A percentile compares a stretch with the other conserved stretches of the same genome.
phyloP scores from a whole-genome alignment of 345 rosid species.

The Linum lewisii region DNA sequence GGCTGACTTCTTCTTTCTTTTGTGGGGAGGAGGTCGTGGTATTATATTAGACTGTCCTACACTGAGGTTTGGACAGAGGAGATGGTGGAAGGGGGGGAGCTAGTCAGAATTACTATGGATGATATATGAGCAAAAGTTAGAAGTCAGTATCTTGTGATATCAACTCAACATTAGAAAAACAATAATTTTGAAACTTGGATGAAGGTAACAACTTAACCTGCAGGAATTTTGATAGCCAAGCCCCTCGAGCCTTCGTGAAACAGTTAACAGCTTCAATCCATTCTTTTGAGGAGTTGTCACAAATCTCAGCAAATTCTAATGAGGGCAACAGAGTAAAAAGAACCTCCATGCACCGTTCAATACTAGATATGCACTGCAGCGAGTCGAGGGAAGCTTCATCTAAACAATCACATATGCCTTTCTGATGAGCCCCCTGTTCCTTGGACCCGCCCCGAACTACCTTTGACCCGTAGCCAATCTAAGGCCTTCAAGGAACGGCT shows the following conservation, averaged over 20 bases:
- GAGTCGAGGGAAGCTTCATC: constrained; percentile 55
- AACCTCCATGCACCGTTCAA: constrained; percentile 23
- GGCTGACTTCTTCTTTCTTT: too few species aligned
- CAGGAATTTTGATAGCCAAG: constrained; percentile 65
- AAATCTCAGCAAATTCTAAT: constrained; percentile 21
- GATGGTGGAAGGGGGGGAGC: too few species aligned
- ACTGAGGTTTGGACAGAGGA: too few species aligned
- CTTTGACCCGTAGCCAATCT: too few species aligned
- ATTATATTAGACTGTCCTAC: too few species aligned
- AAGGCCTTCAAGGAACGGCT: too few species aligned
- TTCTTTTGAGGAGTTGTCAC: constrained; percentile 31
- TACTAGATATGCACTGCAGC: constrained; percentile 19
- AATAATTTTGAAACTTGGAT: background rate
- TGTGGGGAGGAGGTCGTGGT: too few species aligned
- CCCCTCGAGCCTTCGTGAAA: constrained; percentile 50
- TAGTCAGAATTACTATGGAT: too few species aligned
- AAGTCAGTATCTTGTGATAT: background rate
- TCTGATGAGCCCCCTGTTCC: too few species aligned
- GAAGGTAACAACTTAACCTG: constrained; percentile 34
- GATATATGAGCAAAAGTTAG: too few species aligned
- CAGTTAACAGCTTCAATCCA: constrained; percentile 63
- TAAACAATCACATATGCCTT: constrained; percentile 59
- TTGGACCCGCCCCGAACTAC: too few species aligned
- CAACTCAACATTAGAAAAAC: background rate
- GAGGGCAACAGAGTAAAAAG: constrained; percentile 45